Conservation (phyloP, 176 grass and related monocot species). For the Carex littledalei region DNA sequence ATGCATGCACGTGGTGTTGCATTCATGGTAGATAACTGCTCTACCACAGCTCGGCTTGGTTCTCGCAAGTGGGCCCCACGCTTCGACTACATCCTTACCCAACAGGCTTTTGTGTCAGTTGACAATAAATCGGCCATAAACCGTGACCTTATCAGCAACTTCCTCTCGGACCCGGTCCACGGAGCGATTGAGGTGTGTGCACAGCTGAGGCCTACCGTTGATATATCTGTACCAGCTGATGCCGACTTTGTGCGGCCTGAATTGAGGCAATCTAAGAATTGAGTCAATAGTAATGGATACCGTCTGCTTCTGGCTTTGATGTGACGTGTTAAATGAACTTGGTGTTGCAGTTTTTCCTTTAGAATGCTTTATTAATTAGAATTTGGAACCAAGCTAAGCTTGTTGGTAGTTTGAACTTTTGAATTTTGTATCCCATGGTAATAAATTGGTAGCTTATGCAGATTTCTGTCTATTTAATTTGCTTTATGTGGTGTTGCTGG, state of each 20-base stretch:
- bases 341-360: not conserved
- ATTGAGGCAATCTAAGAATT: conserved; percentile 31
- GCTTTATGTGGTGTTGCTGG: not conserved
- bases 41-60: conserved; percentile 75
- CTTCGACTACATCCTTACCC: conserved; percentile 84
- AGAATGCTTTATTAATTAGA: not conserved
- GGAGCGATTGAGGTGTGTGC: conserved; percentile 74
- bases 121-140: conserved; percentile 49
- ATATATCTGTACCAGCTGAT: conserved; percentile 77
- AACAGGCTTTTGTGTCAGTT: conserved; percentile 62
- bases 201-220: conserved; percentile 68
- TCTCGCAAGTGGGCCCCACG: conserved; percentile 91
- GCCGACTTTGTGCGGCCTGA: conserved; percentile 76
- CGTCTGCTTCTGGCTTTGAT: not conserved
- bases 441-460: not conserved
- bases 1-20: conserved; percentile 93
- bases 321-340: not conserved
- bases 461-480: not conserved
- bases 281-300: not conserved
- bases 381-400: not conserved
- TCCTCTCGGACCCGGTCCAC: conserved; percentile 70
- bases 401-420: not conserved
- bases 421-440: not conserved
- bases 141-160: conserved; percentile 85
- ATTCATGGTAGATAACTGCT: conserved; percentile 98